These are phyloP conservation scores for Solanum virginianum DNA, from an alignment of 257 asterid species.

Conservation along the genomic window DNA sequence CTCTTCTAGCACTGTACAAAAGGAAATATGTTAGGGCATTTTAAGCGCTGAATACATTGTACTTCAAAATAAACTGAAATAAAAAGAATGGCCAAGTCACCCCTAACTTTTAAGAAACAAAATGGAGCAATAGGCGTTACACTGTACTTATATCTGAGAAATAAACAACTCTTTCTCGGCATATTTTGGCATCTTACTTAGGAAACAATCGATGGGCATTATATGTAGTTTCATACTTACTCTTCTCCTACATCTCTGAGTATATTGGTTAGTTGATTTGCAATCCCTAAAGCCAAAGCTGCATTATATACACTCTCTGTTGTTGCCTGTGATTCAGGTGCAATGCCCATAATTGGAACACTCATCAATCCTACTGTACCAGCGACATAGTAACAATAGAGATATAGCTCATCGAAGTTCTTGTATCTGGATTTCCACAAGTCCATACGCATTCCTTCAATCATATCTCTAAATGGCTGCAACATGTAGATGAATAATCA, in stretches of 20 bases:
- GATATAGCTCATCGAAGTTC: slow-evolving; percentile 79
- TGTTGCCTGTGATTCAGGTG: slow-evolving; percentile 75
- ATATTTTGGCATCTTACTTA: neutral
- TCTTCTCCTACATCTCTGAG: slow-evolving; percentile 98
- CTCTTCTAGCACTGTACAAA: slow-evolving; percentile 70
- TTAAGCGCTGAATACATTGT: neutral
- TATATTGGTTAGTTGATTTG: slow-evolving; percentile 91
- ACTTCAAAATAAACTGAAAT: neutral
- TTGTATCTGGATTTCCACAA: slow-evolving; percentile 79
- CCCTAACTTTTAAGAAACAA: neutral
- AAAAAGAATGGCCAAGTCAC: neutral
- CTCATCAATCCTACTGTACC: slow-evolving; percentile 99
- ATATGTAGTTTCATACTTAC: slow-evolving; percentile 29
- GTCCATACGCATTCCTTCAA: slow-evolving; percentile 97
- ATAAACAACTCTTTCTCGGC: neutral
- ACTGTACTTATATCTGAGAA: neutral
- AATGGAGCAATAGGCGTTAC: neutral
- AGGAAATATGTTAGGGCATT: neutral
- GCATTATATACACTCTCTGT: slow-evolving; percentile 82
- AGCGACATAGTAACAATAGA: slow-evolving; percentile 91
- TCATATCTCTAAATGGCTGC: slow-evolving; percentile 98
- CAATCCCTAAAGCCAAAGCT: slow-evolving; percentile 79
- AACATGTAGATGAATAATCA: neutral
- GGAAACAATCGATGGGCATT: neutral
- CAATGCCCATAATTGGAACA: slow-evolving; percentile 98